Evolutionary conservation across 805 yeast genomes (phyloP), one percentile per base, ranked within the genome.

Genomic region (Cyberlindnera nakhonratchasimensis): DNA sequence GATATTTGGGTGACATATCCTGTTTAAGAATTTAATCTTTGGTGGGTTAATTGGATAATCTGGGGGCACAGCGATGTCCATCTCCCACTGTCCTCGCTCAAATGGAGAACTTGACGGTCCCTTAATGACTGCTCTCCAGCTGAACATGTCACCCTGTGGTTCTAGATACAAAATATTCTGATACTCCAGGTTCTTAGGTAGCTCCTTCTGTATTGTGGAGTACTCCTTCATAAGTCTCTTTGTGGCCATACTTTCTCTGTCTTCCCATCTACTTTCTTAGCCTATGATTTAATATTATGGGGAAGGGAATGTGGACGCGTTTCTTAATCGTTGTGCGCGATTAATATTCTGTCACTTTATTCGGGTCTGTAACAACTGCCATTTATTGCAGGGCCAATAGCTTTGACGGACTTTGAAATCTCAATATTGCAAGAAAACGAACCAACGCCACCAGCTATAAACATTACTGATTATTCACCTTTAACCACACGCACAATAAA

Each of bases 1-100:
- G 4, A 76, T 67, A 52, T 76, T 76, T 18, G 76, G 72, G 53
- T 76, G 82, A 51, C 74, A 71, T 53, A 55, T 69, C 24, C 45
- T 58, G 36, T 50, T 61, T 41, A 37, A 54, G 50, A 83, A 83
- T 40, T 51, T 60, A 40, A 82, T 68, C 11, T 42, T 46, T 3
- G 90, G 91, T 0, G 90, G 86, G 6, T 61, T 56, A 8, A 69
- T 55, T 0, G 91, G 91, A 49, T 83, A 83, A 14, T 63, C 62
- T 0, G 40, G 16, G 0, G 79, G 74, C 1, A 81, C 62, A 0
- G 48, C 37, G 6, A 83, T 75, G 1, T 52, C 55, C 26, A 83
- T 58, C 18, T 60, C 59, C 78, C 86, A 82, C 32, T 60, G 58
- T 4, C 78, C 77, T n/a, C 66, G 62, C 36, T 69, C 71, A 54